A percentile compares a stretch with the other conserved stretches of the same genome.
These are phyloP conservation scores for Apiospora pterosperma DNA, from an alignment of 2,329 filamentous ascomycete genomes.

Conservation along the genomic window DNA sequence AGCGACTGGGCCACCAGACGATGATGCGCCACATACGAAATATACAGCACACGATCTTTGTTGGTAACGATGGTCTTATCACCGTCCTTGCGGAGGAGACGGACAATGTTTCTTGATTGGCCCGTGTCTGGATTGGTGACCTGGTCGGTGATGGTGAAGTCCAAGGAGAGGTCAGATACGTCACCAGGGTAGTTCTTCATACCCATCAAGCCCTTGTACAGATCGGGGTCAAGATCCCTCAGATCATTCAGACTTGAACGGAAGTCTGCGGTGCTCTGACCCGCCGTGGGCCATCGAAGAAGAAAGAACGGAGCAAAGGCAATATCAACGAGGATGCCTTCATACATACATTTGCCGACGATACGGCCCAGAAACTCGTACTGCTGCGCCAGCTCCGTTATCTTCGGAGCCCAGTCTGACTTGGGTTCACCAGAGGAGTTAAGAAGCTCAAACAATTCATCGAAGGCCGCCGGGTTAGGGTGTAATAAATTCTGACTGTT, in stretches of 20 bases:
- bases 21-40: conserved; percentile 85
- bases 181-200: conserved; percentile 85
- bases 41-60: conserved; percentile 89
- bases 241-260: conserved; percentile 94
- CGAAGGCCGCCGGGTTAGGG: conserved; percentile 76
- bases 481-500: conserved; percentile 86
- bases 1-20: conserved; percentile 77
- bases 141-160: conserved; percentile 85
- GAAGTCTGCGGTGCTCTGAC: conserved; percentile 61
- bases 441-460: conserved; percentile 62
- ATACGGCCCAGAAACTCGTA: conserved; percentile 93
- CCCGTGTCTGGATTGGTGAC: conserved; percentile 40
- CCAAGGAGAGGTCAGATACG: conserved; percentile 75
- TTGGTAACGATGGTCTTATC: conserved; percentile 80
- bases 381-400: conserved; percentile 62
- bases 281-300: conserved; percentile 85
- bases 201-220: conserved; percentile 80
- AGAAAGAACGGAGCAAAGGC: conserved; percentile 94
- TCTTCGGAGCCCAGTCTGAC: conserved; percentile 51
- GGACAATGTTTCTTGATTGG: conserved; percentile 61
- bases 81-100: conserved; percentile 74
- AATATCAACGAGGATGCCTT: conserved; percentile 91
- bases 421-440: conserved; percentile 48
- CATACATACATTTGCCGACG: conserved; percentile 95
- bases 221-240: conserved; percentile 81